These are phyloP conservation scores for Trametes cubensis DNA, from an alignment of 768 basidiomycete species.

Conservation along the genomic window DNA sequence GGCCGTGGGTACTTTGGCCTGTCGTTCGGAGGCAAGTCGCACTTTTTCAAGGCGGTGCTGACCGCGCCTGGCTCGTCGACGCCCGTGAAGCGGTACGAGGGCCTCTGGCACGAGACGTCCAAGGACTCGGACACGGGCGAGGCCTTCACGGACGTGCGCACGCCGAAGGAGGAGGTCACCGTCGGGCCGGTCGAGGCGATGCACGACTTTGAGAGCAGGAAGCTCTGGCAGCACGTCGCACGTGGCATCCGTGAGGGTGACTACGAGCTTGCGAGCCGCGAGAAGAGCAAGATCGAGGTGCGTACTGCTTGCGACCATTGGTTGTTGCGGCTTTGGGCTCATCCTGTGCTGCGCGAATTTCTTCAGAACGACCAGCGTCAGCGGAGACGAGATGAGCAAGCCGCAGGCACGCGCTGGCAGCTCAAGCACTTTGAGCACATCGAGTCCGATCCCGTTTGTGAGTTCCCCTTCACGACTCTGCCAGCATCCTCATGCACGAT, in stretches of 20 bases:
- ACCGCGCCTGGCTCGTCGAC: conserved; percentile 46
- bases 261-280: conserved; percentile 86
- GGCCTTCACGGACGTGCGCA: conserved; percentile 76
- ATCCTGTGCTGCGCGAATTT: too few species aligned
- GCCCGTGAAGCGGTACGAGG: conserved; percentile 64
- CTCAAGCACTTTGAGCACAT: conserved; percentile 77
- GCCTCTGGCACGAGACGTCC: conserved; percentile 76
- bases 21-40: conserved; percentile 72
- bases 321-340: too few species aligned
- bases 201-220: conserved; percentile 85
- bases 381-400: conserved; percentile 77
- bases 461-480: conserved; percentile 20
- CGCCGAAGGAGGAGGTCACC: conserved; percentile 73
- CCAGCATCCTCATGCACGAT: background rate
- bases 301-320: conserved; percentile 12
- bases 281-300: conserved; percentile 92
- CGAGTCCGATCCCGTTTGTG: conserved; percentile 76
- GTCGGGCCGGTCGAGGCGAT: conserved; percentile 63
- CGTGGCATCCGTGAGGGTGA: conserved; percentile 91
- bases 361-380: conserved; percentile 89
- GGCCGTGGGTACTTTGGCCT: conserved; percentile 86
- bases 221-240: conserved; percentile 83
- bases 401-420: conserved; percentile 72
- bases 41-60: conserved; percentile 87
- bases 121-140: conserved; percentile 52